phyloP scores from a whole-genome alignment of 2,329 filamentous ascomycete genomes.

The Colletotrichum incanum region DNA sequence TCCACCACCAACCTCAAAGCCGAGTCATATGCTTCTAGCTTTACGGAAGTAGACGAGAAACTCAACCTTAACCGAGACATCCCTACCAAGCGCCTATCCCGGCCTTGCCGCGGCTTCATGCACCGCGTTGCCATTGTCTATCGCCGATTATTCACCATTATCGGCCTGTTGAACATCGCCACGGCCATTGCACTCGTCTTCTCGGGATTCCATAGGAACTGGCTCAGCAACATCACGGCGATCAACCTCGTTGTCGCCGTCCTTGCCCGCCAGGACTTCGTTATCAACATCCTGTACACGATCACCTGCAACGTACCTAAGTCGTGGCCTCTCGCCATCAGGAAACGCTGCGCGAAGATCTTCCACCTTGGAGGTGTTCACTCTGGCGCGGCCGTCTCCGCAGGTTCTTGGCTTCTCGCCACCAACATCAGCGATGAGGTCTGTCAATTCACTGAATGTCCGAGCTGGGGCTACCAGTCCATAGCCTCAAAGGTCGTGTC shows the following conservation, averaged over 20 bases:
- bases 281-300: constrained; percentile 68
- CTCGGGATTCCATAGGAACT: constrained; percentile 32
- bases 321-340: constrained; percentile 63
- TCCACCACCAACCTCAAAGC: constrained; percentile 12
- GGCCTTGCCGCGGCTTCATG: constrained; percentile 57
- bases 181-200: constrained; percentile 62
- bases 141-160: constrained; percentile 69
- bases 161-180: constrained; percentile 65
- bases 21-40: constrained; percentile 33
- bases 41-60: constrained; percentile 38
- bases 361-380: constrained; percentile 69
- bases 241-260: constrained; percentile 66
- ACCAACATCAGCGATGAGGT: constrained; percentile 53
- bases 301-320: constrained; percentile 61
- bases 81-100: constrained; percentile 58
- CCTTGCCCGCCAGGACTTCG: constrained; percentile 67
- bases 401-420: constrained; percentile 65
- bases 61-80: constrained; percentile 46
- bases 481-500: constrained; percentile 67
- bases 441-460: constrained; percentile 54
- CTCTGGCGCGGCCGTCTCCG: constrained; percentile 65
- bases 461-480: constrained; percentile 46
- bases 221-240: constrained; percentile 60
- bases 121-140: constrained; percentile 68
- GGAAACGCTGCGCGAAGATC: constrained; percentile 63